A percentile compares a stretch with the other conserved stretches of the same genome.
phyloP scores from a whole-genome alignment of 768 basidiomycete species.

The Kondoa subrosea region DNA sequence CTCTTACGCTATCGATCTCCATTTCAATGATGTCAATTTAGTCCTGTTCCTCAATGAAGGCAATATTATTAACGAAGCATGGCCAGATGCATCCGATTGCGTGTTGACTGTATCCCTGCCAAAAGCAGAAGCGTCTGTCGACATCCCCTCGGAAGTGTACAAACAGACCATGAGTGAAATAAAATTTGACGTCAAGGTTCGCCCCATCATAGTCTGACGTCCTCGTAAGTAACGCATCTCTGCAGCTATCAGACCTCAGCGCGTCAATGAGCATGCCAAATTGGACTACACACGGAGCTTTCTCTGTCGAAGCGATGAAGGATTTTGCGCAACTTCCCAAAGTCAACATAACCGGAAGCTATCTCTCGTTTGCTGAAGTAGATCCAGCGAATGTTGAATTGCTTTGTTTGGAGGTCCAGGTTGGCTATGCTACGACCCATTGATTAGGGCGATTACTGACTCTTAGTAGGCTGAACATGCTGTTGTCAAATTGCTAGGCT shows the following conservation, averaged over 20 bases:
- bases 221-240: too few species aligned
- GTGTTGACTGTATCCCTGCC: conserved; percentile 51
- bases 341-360: conserved; percentile 50
- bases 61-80: conserved; percentile 84
- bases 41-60: conserved; percentile 77
- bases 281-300: conserved; percentile 72
- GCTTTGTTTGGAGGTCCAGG: conserved; percentile 50
- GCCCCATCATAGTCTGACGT: too few species aligned
- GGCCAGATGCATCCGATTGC: conserved; percentile 68
- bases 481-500: conserved; percentile 58
- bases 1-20: conserved; percentile 52
- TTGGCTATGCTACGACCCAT: conserved; percentile 30
- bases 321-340: conserved; percentile 46
- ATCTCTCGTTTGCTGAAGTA: conserved; percentile 53
- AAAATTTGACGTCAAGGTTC: too few species aligned
- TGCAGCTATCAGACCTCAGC: conserved; percentile 41
- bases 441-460: conserved; percentile 11
- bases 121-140: conserved; percentile 39
- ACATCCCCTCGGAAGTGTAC: too few species aligned
- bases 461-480: conserved; percentile 39
- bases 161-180: too few species aligned
- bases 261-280: conserved; percentile 55
- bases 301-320: conserved; percentile 45
- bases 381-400: conserved; percentile 59
- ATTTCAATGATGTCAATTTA: conserved; percentile 57